phyloP scores from a whole-genome alignment of 148 eudicot genomes.

The Chenopodium suecicum region DNA sequence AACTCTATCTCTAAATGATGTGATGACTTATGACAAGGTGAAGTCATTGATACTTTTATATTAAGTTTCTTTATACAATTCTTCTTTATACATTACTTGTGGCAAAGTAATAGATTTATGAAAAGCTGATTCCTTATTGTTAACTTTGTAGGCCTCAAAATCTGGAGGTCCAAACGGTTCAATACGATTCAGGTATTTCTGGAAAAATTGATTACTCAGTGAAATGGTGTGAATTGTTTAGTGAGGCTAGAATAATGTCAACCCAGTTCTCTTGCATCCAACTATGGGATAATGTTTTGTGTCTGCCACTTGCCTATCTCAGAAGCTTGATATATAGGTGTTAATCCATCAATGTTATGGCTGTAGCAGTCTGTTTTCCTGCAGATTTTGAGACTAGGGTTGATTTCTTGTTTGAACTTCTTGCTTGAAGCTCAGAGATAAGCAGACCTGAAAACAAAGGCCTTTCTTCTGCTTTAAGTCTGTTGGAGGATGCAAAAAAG shows the following conservation, averaged over 20 bases:
- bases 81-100: not conserved
- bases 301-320: not conserved
- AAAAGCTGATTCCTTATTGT: conserved; percentile 32
- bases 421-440: conserved; percentile 91
- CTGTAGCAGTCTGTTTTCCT: not conserved
- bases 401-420: conserved; percentile 34
- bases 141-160: conserved; percentile 77
- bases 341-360: not conserved
- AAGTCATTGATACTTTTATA: conserved; percentile 14
- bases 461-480: conserved; percentile 65
- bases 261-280: not conserved
- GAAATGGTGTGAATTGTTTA: not conserved
- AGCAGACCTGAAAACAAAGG: conserved; percentile 90
- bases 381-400: conserved; percentile 5
- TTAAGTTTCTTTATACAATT: not conserved
- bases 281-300: not conserved
- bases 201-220: not conserved
- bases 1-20: conserved; percentile 83
- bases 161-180: conserved; percentile 99
- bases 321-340: not conserved
- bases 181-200: conserved; percentile 78
- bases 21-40: conserved; percentile 91
- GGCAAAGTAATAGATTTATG: not conserved
- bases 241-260: not conserved
- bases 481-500: conserved; percentile 80